A percentile compares a stretch with the other conserved stretches of the same genome.
These are phyloP conservation scores for Diophrys appendiculata DNA, from an alignment of 73 alveolate genomes.

Conservation along the genomic window DNA sequence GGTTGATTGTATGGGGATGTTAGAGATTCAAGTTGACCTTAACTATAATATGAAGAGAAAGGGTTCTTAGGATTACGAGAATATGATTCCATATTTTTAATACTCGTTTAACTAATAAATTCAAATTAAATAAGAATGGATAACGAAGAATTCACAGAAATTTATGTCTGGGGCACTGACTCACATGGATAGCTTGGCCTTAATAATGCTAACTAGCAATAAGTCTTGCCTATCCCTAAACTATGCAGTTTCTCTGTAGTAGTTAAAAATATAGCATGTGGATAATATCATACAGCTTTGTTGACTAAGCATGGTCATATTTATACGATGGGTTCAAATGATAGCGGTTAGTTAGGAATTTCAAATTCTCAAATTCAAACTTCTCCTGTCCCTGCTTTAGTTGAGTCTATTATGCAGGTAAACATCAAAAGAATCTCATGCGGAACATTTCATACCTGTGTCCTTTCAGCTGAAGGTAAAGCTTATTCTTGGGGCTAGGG, in stretches of 20 bases:
- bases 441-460: conserved; percentile 59
- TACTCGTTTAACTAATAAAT: no score
- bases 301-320: conserved; percentile 48
- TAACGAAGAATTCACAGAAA: conserved; percentile 37
- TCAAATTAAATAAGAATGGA: no score
- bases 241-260: conserved; percentile 44
- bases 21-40: no score
- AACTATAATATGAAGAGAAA: no score
- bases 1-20: no score
- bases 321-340: conserved; percentile 66
- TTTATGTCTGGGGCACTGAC: conserved; percentile 60
- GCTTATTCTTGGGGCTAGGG: conserved; percentile 72
- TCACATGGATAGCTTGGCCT: conserved; percentile 40
- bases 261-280: conserved; percentile 34
- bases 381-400: conserved; percentile 54
- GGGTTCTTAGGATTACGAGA: no score
- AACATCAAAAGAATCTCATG: conserved; percentile 50
- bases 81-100: no score
- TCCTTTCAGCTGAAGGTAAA: conserved; percentile 36
- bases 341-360: conserved; percentile 56
- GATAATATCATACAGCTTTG: conserved; percentile 42
- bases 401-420: conserved; percentile 34
- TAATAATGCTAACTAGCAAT: background rate
- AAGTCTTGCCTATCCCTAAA: conserved; percentile 17
- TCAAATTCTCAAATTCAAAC: conserved; percentile 25